Percentiles rank a stretch among this genome's conserved stretches.
These are phyloP conservation scores for Tolypocladium cylindrosporum DNA, from an alignment of 2,329 filamentous ascomycete species.

Conservation along the genomic window DNA sequence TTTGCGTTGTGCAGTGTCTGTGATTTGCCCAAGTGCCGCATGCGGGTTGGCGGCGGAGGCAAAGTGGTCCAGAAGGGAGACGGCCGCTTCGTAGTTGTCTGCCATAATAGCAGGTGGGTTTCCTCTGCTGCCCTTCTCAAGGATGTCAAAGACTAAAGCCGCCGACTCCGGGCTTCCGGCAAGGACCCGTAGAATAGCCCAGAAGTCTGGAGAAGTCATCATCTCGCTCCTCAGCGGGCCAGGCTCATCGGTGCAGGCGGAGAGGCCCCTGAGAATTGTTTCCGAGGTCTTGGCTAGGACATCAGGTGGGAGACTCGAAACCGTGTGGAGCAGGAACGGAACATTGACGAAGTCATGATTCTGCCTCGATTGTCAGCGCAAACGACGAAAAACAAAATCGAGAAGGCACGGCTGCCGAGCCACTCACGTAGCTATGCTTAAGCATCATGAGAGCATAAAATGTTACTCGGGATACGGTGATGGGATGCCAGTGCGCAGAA, in stretches of 20 bases:
- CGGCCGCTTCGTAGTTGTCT: conserved; percentile 88
- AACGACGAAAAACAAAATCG: background rate
- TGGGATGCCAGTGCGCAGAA: conserved; percentile 65
- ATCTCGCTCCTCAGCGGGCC: conserved; percentile 79
- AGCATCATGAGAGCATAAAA: conserved; percentile 81
- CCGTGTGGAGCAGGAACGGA: conserved; percentile 81
- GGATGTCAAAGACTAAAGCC: conserved; percentile 73
- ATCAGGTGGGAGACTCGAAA: conserved; percentile 77
- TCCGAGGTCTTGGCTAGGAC: conserved; percentile 65
- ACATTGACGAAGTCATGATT: conserved; percentile 86
- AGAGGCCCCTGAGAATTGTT: conserved; percentile 68
- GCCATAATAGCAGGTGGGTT: conserved; percentile 78
- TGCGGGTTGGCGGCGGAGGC: conserved; percentile 71
- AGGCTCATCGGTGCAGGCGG: conserved; percentile 68
- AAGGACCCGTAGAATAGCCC: conserved; percentile 75
- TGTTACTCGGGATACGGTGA: conserved; percentile 73
- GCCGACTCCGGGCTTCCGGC: conserved; percentile 61
- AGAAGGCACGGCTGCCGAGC: background rate
- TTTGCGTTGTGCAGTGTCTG: conserved; percentile 39
- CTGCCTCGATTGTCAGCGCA: conserved; percentile 30
- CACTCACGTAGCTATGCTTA: conserved; percentile 71
- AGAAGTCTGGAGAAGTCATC: conserved; percentile 94
- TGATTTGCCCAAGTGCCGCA: conserved; percentile 57
- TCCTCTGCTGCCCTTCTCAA: conserved; percentile 65
- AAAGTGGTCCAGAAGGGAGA: conserved; percentile 80